phyloP scores from a whole-genome alignment of 176 grass and related monocot genomes.

The Phoenix dactylifera region DNA sequence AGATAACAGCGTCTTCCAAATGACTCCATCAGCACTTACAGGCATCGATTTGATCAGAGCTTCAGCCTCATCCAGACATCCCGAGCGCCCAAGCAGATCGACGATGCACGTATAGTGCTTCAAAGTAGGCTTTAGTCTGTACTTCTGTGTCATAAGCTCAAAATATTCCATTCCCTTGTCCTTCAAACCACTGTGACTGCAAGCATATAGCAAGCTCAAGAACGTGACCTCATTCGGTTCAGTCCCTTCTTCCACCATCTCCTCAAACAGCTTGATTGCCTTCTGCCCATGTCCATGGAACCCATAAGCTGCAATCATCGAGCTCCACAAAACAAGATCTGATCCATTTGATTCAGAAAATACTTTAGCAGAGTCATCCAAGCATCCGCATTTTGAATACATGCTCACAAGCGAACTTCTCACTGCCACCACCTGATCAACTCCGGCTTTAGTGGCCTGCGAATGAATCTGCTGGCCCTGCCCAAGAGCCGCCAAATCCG shows the following conservation, averaged over 20 bases:
- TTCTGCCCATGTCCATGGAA: constrained; percentile 54
- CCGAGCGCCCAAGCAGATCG: constrained; percentile 59
- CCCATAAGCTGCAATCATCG: constrained; percentile 52
- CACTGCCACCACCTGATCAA: constrained; percentile 26
- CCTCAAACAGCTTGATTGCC: constrained; percentile 42
- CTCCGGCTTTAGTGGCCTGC: constrained; percentile 33
- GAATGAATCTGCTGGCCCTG: constrained; percentile 51
- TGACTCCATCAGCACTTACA: constrained; percentile 36
- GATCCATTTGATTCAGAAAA: constrained; percentile 22
- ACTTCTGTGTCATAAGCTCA: constrained; percentile 45
- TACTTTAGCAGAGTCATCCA: constrained; percentile 39
- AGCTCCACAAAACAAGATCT: constrained; percentile 44
- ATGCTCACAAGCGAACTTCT: constrained; percentile 57
- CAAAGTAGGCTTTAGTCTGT: constrained; percentile 37
- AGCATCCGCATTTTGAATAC: constrained; percentile 57
- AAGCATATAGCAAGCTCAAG: constrained; percentile 64
- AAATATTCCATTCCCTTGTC: constrained; percentile 38
- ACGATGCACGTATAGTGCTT: constrained; percentile 61
- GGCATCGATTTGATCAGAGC: constrained; percentile 51
- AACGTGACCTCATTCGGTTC: constrained; percentile 58
- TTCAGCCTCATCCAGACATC: constrained; percentile 42
- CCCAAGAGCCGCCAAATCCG: constrained; percentile 49
- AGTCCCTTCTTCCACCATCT: constrained; percentile 26
- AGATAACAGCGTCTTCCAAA: constrained; percentile 74
- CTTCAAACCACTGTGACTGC: constrained; percentile 69